Conservation (phyloP, 371 early-diverging fungal genomes). For the Actinomucor elegans region DNA sequence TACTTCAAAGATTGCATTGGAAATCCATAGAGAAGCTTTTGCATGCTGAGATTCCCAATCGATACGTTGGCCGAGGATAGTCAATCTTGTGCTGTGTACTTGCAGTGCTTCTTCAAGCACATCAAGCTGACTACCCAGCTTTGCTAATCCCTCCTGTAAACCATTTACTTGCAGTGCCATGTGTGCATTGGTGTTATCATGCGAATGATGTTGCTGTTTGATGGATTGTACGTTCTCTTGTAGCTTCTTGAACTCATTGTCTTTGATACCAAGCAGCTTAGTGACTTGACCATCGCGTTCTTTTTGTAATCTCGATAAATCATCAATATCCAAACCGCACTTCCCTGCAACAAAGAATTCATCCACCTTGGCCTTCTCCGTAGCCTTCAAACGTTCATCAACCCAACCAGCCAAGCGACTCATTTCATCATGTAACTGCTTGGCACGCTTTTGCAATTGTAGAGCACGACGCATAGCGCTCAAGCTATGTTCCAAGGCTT, state of each 20-base stretch:
- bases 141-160: slow-evolving; percentile 8
- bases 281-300: slow-evolving; percentile 31
- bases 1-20: slow-evolving; percentile 19
- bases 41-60: slow-evolving; percentile 32
- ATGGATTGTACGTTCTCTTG: slow-evolving; percentile 15
- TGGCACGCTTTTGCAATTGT: slow-evolving; percentile 26
- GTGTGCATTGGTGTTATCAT: not conserved
- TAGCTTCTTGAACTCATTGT: slow-evolving; percentile 28
- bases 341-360: slow-evolving; percentile 25
- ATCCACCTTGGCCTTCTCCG: slow-evolving; percentile 30
- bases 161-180: not conserved
- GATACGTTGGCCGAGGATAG: slow-evolving; percentile 25
- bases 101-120: slow-evolving; percentile 20
- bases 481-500: slow-evolving; percentile 40
- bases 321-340: slow-evolving; percentile 28
- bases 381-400: slow-evolving; percentile 24
- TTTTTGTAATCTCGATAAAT: slow-evolving; percentile 28
- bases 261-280: slow-evolving; percentile 25
- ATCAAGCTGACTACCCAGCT: slow-evolving; percentile 13
- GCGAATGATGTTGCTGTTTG: not conserved
- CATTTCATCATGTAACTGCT: slow-evolving; percentile 39
- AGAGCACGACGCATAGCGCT: slow-evolving; percentile 35
- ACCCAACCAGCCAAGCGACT: slow-evolving; percentile 28
- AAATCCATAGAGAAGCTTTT: slow-evolving; percentile 21
- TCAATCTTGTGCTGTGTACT: slow-evolving; percentile 20